These are phyloP conservation scores for Neurospora sp. DNA, from an alignment of 495 filamentous ascomycete genomes.

Conservation along the genomic window DNA sequence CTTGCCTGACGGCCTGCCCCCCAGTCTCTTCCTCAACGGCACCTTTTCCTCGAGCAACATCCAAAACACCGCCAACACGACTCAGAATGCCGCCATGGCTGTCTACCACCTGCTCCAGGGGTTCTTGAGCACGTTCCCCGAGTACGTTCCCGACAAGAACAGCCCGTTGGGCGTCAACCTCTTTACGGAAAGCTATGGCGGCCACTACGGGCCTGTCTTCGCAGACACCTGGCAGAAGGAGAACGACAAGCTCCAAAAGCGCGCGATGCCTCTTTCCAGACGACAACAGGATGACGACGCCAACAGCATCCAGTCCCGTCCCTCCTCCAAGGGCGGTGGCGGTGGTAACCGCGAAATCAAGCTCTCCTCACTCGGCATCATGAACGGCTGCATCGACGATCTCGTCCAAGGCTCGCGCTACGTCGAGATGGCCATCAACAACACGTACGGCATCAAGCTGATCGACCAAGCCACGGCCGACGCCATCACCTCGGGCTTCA, in stretches of 20 bases:
- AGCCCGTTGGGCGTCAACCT: slow-evolving; percentile 46
- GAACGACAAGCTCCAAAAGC: slow-evolving; percentile 25
- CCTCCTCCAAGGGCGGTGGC: slow-evolving; percentile 37
- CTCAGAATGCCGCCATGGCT: slow-evolving; percentile 49
- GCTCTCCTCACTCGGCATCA: slow-evolving; percentile 45
- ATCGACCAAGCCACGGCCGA: slow-evolving; percentile 37
- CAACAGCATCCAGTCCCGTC: slow-evolving; percentile 5
- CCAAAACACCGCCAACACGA: slow-evolving; percentile 52
- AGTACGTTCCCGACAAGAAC: slow-evolving; percentile 44
- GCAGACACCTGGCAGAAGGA: slow-evolving; percentile 52
- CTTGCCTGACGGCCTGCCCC: slow-evolving; percentile 9
- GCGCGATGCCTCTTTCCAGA: slow-evolving; percentile 6
- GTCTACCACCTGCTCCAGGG: slow-evolving; percentile 64
- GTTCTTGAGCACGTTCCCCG: slow-evolving; percentile 54
- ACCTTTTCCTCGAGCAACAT: slow-evolving; percentile 49
- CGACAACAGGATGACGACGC: slow-evolving; percentile 14
- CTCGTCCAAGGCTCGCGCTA: slow-evolving; percentile 59
- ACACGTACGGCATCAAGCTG: slow-evolving; percentile 62
- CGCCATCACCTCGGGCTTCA: slow-evolving; percentile 33
- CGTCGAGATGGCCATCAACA: slow-evolving; percentile 58
- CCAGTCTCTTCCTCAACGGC: slow-evolving; percentile 39
- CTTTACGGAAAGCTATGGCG: slow-evolving; percentile 56
- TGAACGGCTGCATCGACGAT: slow-evolving; percentile 72
- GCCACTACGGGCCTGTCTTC: slow-evolving; percentile 54
- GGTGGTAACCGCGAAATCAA: slow-evolving; percentile 41